Evolutionary conservation across 129 eudicot genomes (phyloP).

Genomic region (Pseudognaphalium luteoalbum): DNA sequence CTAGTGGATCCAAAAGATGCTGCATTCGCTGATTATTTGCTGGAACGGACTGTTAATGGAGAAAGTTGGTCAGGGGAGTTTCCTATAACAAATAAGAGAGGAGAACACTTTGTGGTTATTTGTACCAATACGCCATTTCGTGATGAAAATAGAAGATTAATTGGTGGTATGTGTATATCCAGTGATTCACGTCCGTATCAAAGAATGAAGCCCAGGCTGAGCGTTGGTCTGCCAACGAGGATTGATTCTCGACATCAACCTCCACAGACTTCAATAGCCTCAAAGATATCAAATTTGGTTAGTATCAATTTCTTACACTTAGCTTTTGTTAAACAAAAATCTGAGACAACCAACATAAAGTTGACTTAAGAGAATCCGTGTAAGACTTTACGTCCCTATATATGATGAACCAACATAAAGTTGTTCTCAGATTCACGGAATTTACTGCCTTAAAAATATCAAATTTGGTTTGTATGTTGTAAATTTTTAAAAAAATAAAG

Average conservation of each 20-base stretch:
- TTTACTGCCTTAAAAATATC: constrained; percentile 65
- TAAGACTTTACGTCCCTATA: too few relatives aligned
- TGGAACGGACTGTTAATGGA: constrained; percentile 47
- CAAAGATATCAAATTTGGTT: constrained; percentile 84
- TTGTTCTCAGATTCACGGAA: constrained; percentile 4
- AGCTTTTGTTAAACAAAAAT: too few relatives aligned
- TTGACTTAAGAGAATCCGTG: too few relatives aligned
- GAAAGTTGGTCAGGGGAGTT: constrained; percentile 86
- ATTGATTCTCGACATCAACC: constrained; percentile 88
- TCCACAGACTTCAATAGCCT: constrained; percentile 71
- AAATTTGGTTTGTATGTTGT: constrained; percentile 47
- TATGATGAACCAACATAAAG: neutral
- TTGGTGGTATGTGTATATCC: constrained; percentile 74
- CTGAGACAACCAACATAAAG: too few relatives aligned
- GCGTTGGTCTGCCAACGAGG: constrained; percentile 43
- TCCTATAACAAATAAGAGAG: constrained; percentile 67
- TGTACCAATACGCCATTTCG: constrained; percentile 70
- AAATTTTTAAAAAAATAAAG: too few relatives aligned
- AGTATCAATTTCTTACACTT: constrained; percentile 27
- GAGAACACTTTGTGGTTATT: constrained; percentile 51
- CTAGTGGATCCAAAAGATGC: constrained; percentile 48
- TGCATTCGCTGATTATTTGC: constrained; percentile 44
- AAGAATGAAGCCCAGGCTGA: constrained; percentile 36
- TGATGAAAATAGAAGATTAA: constrained; percentile 61
- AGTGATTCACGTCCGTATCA: constrained; percentile 63